Percentiles rank a stretch among this genome's conserved stretches.
These are phyloP conservation scores for Pholiota molesta DNA, from an alignment of 768 basidiomycete genomes.

Conservation along the genomic window DNA sequence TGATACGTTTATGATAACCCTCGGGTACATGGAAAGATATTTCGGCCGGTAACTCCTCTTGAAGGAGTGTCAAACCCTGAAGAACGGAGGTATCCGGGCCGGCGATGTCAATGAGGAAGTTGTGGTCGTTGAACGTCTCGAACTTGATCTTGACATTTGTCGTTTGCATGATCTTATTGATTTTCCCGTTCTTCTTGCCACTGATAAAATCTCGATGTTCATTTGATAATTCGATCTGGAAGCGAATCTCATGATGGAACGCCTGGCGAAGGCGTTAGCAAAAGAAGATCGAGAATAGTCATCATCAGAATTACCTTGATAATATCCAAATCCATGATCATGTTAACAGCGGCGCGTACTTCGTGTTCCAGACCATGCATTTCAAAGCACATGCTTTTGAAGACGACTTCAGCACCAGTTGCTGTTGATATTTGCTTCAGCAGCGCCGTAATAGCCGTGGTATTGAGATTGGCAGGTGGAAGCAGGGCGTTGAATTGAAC, in stretches of 20 bases:
- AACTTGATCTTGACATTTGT: constrained; percentile 99
- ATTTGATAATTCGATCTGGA: constrained; percentile 96
- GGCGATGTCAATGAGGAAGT: constrained; percentile 91
- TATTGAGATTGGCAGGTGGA: constrained; percentile 79
- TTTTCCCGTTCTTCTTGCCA: constrained; percentile 99
- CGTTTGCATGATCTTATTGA: constrained; percentile 99
- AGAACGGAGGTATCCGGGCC: constrained; percentile 85
- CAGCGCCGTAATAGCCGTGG: constrained; percentile 79
- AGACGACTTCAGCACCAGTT: constrained; percentile 92
- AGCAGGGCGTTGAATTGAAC: constrained; percentile 91
- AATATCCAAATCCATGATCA: constrained; percentile 89
- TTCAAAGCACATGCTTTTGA: constrained; percentile 97
- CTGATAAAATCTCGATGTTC: constrained; percentile 99
- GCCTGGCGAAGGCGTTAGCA: constrained; percentile 44
- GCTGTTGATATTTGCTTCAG: constrained; percentile 85
- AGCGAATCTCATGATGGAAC: constrained; percentile 97
- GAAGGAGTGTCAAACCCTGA: constrained; percentile 85
- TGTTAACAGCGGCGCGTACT: constrained; percentile 81
- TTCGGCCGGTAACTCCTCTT: constrained; percentile 98
- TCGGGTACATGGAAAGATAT: constrained; percentile 99
- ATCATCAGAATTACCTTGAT: constrained; percentile 69
- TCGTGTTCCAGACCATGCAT: constrained; percentile 93
- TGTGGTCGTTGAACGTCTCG: constrained; percentile 96
- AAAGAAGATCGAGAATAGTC: not conserved
- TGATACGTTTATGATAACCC: constrained; percentile 97